These are phyloP conservation scores for Dendrobium huoshanense DNA, from an alignment of 106 monocot genomes.

Conservation along the genomic window DNA sequence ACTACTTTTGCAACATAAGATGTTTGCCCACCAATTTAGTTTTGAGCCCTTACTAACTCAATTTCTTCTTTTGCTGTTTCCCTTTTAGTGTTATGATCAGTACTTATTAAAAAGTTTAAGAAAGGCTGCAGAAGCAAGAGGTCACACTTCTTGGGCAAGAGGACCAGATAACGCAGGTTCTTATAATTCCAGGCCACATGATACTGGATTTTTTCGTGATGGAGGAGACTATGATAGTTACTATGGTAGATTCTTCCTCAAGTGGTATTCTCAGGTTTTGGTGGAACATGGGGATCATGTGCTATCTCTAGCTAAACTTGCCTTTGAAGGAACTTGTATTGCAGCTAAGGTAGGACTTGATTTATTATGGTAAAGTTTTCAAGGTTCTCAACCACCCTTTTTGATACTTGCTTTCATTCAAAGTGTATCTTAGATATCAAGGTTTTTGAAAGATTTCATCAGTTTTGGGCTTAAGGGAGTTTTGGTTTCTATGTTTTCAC, in stretches of 20 bases:
- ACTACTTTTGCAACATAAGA: not conserved
- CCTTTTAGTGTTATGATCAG: constrained; percentile 70
- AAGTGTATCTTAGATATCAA: not conserved
- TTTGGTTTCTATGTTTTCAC: not conserved
- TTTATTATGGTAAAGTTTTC: not conserved
- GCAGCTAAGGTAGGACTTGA: constrained; percentile 47
- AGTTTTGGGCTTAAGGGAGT: not conserved
- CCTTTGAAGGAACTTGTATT: constrained; percentile 74
- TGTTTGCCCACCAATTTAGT: not conserved
- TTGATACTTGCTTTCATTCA: not conserved
- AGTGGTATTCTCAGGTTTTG: constrained; percentile 78
- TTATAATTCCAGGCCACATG: constrained; percentile 77
- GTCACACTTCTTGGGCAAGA: constrained; percentile 73
- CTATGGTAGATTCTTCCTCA: constrained; percentile 92
- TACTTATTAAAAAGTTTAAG: constrained; percentile 71
- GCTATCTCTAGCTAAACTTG: constrained; percentile 66
- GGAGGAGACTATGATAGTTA: constrained; percentile 93
- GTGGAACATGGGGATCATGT: constrained; percentile 82
- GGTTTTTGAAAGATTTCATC: not conserved
- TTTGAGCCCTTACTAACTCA: not conserved
- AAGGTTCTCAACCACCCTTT: not conserved
- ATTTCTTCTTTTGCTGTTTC: not conserved
- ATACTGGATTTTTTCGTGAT: constrained; percentile 86
- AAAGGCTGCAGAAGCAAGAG: constrained; percentile 76
- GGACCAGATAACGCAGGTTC: constrained; percentile 75